phyloP scores from a whole-genome alignment of 352 stramenopile species.

The Poterioochromonas sp. region DNA sequence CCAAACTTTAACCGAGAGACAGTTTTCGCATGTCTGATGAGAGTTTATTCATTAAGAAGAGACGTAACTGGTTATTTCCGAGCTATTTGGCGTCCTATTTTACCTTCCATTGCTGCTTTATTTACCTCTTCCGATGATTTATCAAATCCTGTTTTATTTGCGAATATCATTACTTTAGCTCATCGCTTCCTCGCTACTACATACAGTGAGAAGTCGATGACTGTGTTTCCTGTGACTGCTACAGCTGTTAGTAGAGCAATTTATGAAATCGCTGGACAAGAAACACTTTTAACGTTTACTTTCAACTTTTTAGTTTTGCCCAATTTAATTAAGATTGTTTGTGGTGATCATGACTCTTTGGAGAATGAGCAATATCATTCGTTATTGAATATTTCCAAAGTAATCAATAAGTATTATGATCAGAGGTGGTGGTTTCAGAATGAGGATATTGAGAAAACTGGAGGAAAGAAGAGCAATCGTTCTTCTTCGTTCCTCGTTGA shows the following conservation, averaged over 20 bases:
- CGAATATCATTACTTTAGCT: conserved; percentile 12
- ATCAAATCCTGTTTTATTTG: not conserved
- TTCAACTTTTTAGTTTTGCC: conserved; percentile 23
- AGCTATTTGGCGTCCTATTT: conserved; percentile 13
- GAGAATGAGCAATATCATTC: conserved; percentile 19
- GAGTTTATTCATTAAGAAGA: conserved; percentile 6
- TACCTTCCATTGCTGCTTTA: not conserved
- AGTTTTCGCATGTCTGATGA: conserved; percentile 6
- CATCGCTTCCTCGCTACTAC: not conserved
- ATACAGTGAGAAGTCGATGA: not conserved
- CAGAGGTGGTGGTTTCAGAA: not conserved
- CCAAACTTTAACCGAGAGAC: not conserved
- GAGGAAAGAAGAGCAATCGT: no score
- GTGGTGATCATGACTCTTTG: not conserved
- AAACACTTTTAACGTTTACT: not conserved
- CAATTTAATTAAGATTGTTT: conserved; percentile 28
- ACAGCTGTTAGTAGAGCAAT: conserved; percentile 2
- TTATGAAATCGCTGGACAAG: conserved; percentile 5
- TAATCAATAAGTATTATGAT: conserved; percentile 26
- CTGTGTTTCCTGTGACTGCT: conserved; percentile 11
- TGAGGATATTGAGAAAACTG: no score
- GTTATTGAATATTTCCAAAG: not conserved
- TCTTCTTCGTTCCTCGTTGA: no score
- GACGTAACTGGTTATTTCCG: conserved; percentile 18
- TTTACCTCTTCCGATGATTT: not conserved